Evolutionary conservation across 1,284 basidiomycete species (phyloP).

Genomic region (Singerocomus rubriflavus): DNA sequence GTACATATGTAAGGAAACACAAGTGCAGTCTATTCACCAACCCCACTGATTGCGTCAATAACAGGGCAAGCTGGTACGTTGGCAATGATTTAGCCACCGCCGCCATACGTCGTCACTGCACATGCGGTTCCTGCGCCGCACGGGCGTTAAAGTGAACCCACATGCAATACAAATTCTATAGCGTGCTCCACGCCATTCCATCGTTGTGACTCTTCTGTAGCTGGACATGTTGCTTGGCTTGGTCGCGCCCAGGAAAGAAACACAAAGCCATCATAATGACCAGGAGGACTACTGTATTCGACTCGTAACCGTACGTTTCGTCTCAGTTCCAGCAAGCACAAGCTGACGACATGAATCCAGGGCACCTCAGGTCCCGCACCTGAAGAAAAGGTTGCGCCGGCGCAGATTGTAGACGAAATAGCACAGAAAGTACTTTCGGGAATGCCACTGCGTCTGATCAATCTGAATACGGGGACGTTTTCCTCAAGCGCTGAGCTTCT

Average conservation of each 20-base stretch:
- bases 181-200: slow-evolving; percentile 4
- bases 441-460: slow-evolving; percentile 25
- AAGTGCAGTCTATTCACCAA: too few relatives aligned
- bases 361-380: slow-evolving; percentile 1
- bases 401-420: slow-evolving; percentile 18
- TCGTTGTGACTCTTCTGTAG: slow-evolving; percentile 2
- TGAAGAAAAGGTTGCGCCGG: slow-evolving; percentile 10
- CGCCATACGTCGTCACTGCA: not conserved
- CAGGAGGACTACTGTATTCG: not conserved
- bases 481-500: slow-evolving; percentile 17
- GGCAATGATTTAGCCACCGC: too few relatives aligned
- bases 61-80: too few relatives aligned
- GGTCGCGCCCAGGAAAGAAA: slow-evolving; percentile 3
- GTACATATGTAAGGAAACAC: too few relatives aligned
- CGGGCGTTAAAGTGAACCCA: too few relatives aligned
- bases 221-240: slow-evolving; percentile 8
- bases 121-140: slow-evolving; percentile 8
- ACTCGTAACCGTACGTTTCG: slow-evolving; percentile 1
- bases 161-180: not conserved
- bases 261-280: not conserved
- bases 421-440: slow-evolving; percentile 16
- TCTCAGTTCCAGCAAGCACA: not conserved
- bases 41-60: too few relatives aligned
- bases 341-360: slow-evolving; percentile 4
- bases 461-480: slow-evolving; percentile 20